Conservation (phyloP, 2,329 filamentous ascomycete species). For the Colletotrichum sp. region DNA sequence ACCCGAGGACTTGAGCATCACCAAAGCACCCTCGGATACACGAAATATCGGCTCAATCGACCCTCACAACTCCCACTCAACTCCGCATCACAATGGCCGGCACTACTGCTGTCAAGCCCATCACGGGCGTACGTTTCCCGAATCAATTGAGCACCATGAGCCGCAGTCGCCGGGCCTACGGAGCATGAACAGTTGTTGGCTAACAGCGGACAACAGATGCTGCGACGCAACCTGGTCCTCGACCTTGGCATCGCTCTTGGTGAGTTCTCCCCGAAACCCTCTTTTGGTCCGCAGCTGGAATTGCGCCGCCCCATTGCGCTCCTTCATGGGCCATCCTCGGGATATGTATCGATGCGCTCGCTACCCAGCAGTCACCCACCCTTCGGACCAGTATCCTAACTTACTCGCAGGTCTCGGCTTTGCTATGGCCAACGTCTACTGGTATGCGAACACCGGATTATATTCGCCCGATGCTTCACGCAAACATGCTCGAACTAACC, state of each 20-base stretch:
- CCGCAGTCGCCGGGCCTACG: conserved; percentile 7
- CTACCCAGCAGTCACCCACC: neutral
- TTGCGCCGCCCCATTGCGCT: neutral
- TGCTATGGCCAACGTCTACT: conserved; percentile 60
- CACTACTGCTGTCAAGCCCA: conserved; percentile 48
- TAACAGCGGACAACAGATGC: conserved; percentile 55
- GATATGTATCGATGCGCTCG: neutral
- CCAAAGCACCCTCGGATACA: neutral
- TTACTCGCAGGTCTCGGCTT: conserved; percentile 54
- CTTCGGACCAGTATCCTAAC: conserved; percentile 34
- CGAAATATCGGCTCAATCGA: conserved; percentile 12
- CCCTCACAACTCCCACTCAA: conserved; percentile 1
- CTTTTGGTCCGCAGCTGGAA: neutral
- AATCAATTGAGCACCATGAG: conserved; percentile 33
- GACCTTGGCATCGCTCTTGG: conserved; percentile 62
- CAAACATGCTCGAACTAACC: neutral
- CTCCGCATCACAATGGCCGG: conserved; percentile 49
- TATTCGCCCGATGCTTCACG: neutral
- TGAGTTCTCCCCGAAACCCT: conserved; percentile 37
- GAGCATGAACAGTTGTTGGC: conserved; percentile 17
- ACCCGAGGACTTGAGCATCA: neutral
- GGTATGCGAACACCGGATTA: conserved; percentile 45
- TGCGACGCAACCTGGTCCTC: conserved; percentile 62
- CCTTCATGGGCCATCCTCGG: neutral
- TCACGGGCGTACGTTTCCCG: conserved; percentile 60